Evolutionary conservation across 164 flowering plant species (phyloP).

Genomic region (Sedum album): DNA sequence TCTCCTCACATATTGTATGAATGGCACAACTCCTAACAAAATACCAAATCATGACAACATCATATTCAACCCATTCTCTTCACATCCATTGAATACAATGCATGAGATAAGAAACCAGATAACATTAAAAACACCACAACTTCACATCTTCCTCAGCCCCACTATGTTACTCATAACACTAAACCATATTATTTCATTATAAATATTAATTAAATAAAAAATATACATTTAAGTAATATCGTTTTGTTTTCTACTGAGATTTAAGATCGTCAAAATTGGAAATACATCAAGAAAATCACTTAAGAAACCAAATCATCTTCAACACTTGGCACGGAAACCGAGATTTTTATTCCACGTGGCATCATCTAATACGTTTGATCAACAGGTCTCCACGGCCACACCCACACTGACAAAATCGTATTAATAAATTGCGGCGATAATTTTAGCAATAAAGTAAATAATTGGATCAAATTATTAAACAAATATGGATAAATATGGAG

Average conservation of each 20-base stretch:
- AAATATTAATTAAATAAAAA: too few relatives aligned
- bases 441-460: neutral
- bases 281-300: too few relatives aligned
- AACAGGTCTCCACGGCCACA: neutral
- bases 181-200: too few relatives aligned
- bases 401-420: too few relatives aligned
- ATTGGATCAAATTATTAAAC: too few relatives aligned
- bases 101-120: neutral
- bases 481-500: neutral
- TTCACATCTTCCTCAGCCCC: neutral
- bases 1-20: neutral
- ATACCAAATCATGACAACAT: neutral
- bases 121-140: neutral
- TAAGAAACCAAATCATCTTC: too few relatives aligned
- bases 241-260: too few relatives aligned
- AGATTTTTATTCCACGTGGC: neutral
- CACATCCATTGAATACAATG: neutral
- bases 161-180: too few relatives aligned
- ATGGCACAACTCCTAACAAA: neutral
- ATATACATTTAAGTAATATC: too few relatives aligned
- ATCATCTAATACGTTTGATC: neutral
- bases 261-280: too few relatives aligned
- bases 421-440: neutral
- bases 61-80: constrained; percentile 1
- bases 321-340: neutral